These are phyloP conservation scores for Pythium dissotocum DNA, from an alignment of 352 stramenopile genomes.

Conservation along the genomic window DNA sequence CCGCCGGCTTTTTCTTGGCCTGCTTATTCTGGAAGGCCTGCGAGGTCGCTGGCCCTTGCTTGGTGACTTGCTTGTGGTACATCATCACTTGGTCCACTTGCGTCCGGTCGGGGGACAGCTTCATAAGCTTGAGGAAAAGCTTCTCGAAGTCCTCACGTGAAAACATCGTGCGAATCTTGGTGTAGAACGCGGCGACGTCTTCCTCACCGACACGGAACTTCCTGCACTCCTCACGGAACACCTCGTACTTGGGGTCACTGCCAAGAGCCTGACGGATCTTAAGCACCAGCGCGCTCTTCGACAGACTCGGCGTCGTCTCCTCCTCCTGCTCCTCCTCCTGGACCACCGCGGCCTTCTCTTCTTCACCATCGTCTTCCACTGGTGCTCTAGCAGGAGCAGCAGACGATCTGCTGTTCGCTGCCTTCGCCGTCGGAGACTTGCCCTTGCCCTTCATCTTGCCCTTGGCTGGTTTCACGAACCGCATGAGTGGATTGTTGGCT, in stretches of 20 bases:
- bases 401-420: constrained; percentile 6
- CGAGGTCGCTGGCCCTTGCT: constrained; percentile 29
- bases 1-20: constrained; percentile 30
- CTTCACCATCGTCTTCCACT: constrained; percentile 29
- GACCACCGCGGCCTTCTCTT: constrained; percentile 48
- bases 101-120: constrained; percentile 59
- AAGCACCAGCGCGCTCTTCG: constrained; percentile 75
- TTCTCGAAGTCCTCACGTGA: constrained; percentile 58
- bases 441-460: constrained; percentile 70
- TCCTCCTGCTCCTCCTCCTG: constrained; percentile 38
- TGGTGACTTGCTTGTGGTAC: constrained; percentile 57
- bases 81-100: constrained; percentile 66
- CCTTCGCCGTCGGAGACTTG: constrained; percentile 12
- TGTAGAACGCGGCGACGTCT: constrained; percentile 73
- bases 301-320: constrained; percentile 36
- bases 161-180: constrained; percentile 68
- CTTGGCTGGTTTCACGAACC: constrained; percentile 75
- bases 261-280: constrained; percentile 78
- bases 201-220: constrained; percentile 58
- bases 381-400: background rate
- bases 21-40: constrained; percentile 55
- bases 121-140: constrained; percentile 82
- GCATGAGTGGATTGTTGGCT: constrained; percentile 79
- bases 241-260: constrained; percentile 81
- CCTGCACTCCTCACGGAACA: constrained; percentile 79